A percentile compares a stretch with the other conserved stretches of the same genome.
Conservation (phyloP, 306 rosid species). For the Medicago lupulina region DNA sequence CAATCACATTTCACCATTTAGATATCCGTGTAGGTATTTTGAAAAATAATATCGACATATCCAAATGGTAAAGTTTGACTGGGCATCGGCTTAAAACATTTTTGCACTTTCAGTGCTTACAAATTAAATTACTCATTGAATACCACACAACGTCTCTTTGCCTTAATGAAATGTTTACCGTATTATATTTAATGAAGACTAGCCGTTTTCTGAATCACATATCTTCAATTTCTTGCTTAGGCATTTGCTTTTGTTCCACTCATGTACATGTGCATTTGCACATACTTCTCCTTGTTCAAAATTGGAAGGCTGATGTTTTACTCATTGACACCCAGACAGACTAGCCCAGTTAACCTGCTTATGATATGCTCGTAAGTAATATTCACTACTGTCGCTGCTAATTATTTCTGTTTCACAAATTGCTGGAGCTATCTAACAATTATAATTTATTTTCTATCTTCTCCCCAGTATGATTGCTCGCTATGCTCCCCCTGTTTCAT, state of each 20-base stretch:
- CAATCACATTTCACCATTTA: not conserved
- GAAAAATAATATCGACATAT: not conserved
- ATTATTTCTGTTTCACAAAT: conserved; percentile 32
- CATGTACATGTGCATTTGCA: conserved; percentile 98
- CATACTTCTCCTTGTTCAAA: conserved; percentile 94
- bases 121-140: conserved; percentile 7
- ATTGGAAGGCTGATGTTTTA: conserved; percentile 89
- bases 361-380: conserved; percentile 98
- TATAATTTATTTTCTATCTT: conserved; percentile 38
- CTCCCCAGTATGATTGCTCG: conserved; percentile 90
- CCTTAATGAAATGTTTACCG: conserved; percentile 30
- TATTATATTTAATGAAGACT: conserved; percentile 33
- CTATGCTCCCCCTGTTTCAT: conserved; percentile 97
- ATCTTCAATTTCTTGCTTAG: conserved; percentile 57
- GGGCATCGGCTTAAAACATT: not conserved
- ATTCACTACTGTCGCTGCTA: conserved; percentile 1
- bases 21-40: not conserved
- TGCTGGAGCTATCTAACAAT: conserved; percentile 24
- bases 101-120: not conserved
- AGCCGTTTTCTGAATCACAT: conserved; percentile 41
- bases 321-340: conserved; percentile 92
- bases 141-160: not conserved
- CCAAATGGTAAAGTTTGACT: not conserved
- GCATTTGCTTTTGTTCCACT: conserved; percentile 90
- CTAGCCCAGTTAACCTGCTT: conserved; percentile 94